These are phyloP conservation scores for Mycena kentingensis DNA, from an alignment of 768 basidiomycete genomes.

Conservation along the genomic window DNA sequence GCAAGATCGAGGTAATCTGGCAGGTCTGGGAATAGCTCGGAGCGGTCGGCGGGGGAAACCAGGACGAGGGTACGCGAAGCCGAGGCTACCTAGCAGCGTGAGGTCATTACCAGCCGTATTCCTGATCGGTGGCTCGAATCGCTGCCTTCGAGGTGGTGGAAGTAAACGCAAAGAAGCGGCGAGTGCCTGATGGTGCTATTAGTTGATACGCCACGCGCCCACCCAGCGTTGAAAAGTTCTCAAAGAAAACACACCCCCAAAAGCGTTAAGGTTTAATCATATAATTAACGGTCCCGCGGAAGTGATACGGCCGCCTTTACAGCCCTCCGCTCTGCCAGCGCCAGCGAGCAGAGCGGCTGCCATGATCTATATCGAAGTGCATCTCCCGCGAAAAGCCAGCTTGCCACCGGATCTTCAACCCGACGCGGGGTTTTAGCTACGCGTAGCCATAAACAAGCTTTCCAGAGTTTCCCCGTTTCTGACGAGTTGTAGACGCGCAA, in stretches of 20 bases:
- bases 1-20: background rate
- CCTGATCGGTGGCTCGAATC: background rate
- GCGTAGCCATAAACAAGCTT: too few relatives aligned
- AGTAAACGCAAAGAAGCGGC: background rate
- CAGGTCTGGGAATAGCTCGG: background rate
- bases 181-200: too few relatives aligned
- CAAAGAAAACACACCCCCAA: too few relatives aligned
- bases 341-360: too few relatives aligned
- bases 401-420: background rate
- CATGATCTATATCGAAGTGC: background rate
- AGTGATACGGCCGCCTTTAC: too few relatives aligned
- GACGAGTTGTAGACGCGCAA: too few relatives aligned
- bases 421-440: background rate
- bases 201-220: too few relatives aligned
- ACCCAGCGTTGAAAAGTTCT: too few relatives aligned
- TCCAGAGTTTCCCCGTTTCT: too few relatives aligned
- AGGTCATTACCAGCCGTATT: background rate
- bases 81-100: background rate
- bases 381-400: background rate
- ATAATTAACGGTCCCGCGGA: too few relatives aligned
- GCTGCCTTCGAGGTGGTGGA: background rate
- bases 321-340: too few relatives aligned
- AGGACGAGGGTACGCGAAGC: background rate
- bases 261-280: too few relatives aligned
- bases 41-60: background rate